Evolutionary conservation across 371 early-diverging fungal genomes (phyloP).

Genomic region (Umbelopsis sp.): DNA sequence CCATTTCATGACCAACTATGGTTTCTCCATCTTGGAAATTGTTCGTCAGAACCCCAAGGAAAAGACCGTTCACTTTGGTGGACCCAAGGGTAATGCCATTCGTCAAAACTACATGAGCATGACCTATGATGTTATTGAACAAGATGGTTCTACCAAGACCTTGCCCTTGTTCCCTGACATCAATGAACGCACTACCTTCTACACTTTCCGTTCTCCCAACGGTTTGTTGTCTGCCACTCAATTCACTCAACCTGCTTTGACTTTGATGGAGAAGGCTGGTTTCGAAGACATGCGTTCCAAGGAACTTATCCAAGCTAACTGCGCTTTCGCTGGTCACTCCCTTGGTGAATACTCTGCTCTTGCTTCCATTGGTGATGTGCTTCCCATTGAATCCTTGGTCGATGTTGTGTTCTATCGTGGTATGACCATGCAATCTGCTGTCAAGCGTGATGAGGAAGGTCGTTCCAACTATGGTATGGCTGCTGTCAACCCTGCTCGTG

Average conservation of each 20-base stretch:
- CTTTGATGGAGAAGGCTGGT: constrained; percentile 92
- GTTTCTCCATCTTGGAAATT: constrained; percentile 91
- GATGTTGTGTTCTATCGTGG: constrained; percentile 97
- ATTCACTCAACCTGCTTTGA: constrained; percentile 94
- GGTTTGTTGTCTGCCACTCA: constrained; percentile 95
- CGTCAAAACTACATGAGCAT: constrained; percentile 89
- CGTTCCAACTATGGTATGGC: constrained; percentile 95
- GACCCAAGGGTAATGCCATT: constrained; percentile 88
- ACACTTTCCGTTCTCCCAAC: constrained; percentile 89
- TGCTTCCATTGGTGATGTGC: constrained; percentile 87
- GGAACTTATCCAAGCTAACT: constrained; percentile 83
- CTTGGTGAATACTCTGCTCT: constrained; percentile 96
- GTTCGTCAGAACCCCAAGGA: constrained; percentile 90
- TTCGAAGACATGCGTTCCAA: constrained; percentile 91
- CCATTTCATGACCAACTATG: constrained; percentile 88
- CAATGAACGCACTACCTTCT: constrained; percentile 76
- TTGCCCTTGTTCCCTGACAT: constrained; percentile 93
- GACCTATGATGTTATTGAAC: constrained; percentile 86
- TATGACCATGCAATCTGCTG: constrained; percentile 96
- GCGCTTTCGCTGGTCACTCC: constrained; percentile 95
- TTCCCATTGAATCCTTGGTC: constrained; percentile 85
- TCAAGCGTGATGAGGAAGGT: constrained; percentile 80
- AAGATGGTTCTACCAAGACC: constrained; percentile 72
- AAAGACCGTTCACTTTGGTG: constrained; percentile 94
- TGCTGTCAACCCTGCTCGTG: constrained; percentile 93